These are phyloP conservation scores for Xerocomus spinulosus DNA, from an alignment of 768 basidiomycete species.

Conservation along the genomic window DNA sequence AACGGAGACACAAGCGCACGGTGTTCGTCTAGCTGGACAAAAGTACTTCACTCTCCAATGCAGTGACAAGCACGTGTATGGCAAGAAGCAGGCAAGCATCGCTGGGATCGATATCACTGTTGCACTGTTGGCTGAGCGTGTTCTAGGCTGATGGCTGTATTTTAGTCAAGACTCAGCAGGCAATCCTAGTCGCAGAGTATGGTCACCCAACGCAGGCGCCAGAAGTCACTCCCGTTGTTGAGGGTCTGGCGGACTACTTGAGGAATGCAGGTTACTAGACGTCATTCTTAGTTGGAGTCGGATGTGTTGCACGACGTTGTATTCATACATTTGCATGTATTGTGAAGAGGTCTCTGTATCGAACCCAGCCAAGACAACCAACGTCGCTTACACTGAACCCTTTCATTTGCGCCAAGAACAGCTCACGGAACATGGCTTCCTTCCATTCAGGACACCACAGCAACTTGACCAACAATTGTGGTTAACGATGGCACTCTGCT, in stretches of 20 bases:
- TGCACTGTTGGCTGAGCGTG: neutral
- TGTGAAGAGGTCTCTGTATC: too few relatives aligned
- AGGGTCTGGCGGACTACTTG: constrained; percentile 74
- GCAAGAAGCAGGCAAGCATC: constrained; percentile 68
- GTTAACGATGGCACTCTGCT: too few relatives aligned
- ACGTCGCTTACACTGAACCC: too few relatives aligned
- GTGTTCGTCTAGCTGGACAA: constrained; percentile 57
- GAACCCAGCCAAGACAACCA: too few relatives aligned
- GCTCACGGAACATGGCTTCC: too few relatives aligned
- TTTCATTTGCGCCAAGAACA: too few relatives aligned
- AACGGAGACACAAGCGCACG: constrained; percentile 43
- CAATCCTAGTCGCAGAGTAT: constrained; percentile 77
- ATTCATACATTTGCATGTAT: too few relatives aligned
- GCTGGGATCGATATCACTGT: neutral
- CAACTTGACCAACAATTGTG: too few relatives aligned
- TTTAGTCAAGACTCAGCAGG: constrained; percentile 77
- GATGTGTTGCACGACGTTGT: neutral
- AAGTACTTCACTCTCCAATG: constrained; percentile 73
- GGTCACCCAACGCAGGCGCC: constrained; percentile 52
- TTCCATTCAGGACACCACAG: too few relatives aligned
- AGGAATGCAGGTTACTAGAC: constrained; percentile 50
- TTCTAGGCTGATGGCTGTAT: constrained; percentile 65
- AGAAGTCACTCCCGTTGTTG: constrained; percentile 62
- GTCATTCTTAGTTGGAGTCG: neutral
- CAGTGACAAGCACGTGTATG: constrained; percentile 53